Percentiles rank a stretch among this genome's conserved stretches.
phyloP scores from a whole-genome alignment of 139 green algal genomes.

The Chlorella sp. region DNA sequence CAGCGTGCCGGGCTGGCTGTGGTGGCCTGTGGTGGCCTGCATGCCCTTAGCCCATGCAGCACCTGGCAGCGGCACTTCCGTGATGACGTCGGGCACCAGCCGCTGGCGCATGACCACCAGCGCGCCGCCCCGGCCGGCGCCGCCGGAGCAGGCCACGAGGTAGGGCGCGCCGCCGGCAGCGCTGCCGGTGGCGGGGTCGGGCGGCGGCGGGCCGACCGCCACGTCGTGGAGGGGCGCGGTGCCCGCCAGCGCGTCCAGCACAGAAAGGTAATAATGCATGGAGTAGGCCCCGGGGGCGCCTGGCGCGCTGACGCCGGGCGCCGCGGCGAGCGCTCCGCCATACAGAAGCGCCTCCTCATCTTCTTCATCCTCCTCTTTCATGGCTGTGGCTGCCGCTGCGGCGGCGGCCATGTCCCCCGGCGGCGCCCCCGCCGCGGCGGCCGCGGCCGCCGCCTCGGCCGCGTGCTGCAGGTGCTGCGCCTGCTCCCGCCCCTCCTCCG shows the following conservation, averaged over 20 bases:
- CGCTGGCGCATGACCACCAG: constrained; percentile 70
- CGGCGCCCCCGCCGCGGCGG: constrained; percentile 3
- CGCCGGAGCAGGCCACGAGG: constrained; percentile 66
- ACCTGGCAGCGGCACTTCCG: constrained; percentile 67
- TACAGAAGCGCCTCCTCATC: constrained; percentile 38
- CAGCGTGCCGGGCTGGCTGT: too few relatives aligned
- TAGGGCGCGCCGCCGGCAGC: background rate
- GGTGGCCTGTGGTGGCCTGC: too few relatives aligned
- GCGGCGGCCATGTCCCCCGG: background rate
- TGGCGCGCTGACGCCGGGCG: background rate
- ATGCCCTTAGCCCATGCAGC: background rate
- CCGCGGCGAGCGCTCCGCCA: constrained; percentile 3
- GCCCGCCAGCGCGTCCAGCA: constrained; percentile 66
- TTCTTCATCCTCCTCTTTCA: constrained; percentile 33
- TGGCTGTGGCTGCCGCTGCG: too few relatives aligned
- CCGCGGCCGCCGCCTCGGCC: background rate
- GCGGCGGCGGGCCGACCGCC: constrained; percentile 13
- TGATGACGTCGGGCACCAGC: constrained; percentile 77
- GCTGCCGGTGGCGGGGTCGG: background rate
- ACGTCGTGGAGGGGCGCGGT: constrained; percentile 71
- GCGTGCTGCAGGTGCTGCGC: constrained; percentile 2
- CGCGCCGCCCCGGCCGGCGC: constrained; percentile 70
- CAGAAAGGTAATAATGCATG: too few relatives aligned
- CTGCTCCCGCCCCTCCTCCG: background rate
- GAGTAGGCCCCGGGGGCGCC: background rate